Evolutionary conservation across 352 stramenopile genomes (phyloP).

Genomic region (Phytophthora uliginosa): DNA sequence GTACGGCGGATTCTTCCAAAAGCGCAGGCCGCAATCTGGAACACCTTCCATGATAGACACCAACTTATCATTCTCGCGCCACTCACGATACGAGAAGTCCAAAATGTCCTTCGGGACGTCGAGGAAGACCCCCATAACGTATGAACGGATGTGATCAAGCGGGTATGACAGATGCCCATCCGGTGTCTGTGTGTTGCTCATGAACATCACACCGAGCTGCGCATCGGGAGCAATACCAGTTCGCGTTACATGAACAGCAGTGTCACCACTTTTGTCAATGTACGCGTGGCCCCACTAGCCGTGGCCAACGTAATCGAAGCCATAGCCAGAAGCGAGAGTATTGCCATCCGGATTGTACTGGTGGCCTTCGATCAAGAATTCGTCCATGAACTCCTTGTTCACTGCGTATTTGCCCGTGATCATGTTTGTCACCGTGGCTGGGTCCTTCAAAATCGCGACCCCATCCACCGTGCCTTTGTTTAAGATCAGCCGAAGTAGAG

Average conservation of each 20-base stretch:
- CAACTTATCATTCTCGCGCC: constrained; percentile 46
- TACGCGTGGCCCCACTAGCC: constrained; percentile 75
- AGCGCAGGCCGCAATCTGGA: constrained; percentile 47
- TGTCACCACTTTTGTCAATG: constrained; percentile 77
- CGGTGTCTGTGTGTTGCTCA: constrained; percentile 67
- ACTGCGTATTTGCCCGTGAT: constrained; percentile 61
- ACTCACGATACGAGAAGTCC: constrained; percentile 50
- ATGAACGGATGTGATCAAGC: constrained; percentile 71
- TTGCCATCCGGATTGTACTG: constrained; percentile 60
- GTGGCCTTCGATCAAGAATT: constrained; percentile 55
- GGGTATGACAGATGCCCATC: constrained; percentile 47
- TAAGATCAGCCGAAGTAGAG: constrained; percentile 61
- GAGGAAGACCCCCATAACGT: constrained; percentile 75
- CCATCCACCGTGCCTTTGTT: constrained; percentile 73
- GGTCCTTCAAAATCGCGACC: constrained; percentile 54
- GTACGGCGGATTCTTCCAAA: constrained; percentile 53
- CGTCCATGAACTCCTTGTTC: constrained; percentile 43
- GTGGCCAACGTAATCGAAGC: constrained; percentile 66
- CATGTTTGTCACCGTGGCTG: constrained; percentile 60
- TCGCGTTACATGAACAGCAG: constrained; percentile 58
- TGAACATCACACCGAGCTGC: constrained; percentile 66
- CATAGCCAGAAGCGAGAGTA: constrained; percentile 68
- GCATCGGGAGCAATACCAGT: constrained; percentile 58
- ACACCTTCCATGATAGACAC: constrained; percentile 40
- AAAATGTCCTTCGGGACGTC: constrained; percentile 67